Evolutionary conservation across 306 rosid genomes (phyloP).

Genomic region (Quercus mongolica): DNA sequence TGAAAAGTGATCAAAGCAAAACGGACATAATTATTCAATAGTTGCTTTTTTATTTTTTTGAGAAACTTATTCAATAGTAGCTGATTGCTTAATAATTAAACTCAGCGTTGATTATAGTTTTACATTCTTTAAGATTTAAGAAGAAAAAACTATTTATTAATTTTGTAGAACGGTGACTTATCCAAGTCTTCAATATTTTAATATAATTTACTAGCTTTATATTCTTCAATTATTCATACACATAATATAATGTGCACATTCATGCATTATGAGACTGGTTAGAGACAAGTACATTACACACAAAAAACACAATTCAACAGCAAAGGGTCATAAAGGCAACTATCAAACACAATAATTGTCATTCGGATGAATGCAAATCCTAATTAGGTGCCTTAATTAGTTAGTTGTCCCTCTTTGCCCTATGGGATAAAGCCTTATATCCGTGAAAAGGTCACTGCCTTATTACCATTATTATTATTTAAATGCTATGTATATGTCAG

Average conservation of each 20-base stretch:
- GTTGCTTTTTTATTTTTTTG: too few species aligned
- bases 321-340: neutral
- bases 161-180: neutral
- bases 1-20: neutral
- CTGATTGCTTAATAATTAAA: neutral
- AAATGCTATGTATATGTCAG: too few species aligned
- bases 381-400: too few species aligned
- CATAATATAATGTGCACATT: neutral
- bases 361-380: too few species aligned
- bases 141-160: neutral
- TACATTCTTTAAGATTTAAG: too few species aligned
- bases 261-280: neutral
- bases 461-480: neutral
- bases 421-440: neutral
- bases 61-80: neutral
- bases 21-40: neutral
- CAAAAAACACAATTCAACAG: neutral
- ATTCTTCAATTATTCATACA: neutral
- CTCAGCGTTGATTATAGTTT: too few species aligned
- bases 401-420: neutral
- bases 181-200: neutral
- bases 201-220: neutral
- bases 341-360: neutral
- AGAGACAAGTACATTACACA: neutral
- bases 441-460: neutral